phyloP scores from a whole-genome alignment of 768 basidiomycete genomes.

The Lentinula guzmanii region DNA sequence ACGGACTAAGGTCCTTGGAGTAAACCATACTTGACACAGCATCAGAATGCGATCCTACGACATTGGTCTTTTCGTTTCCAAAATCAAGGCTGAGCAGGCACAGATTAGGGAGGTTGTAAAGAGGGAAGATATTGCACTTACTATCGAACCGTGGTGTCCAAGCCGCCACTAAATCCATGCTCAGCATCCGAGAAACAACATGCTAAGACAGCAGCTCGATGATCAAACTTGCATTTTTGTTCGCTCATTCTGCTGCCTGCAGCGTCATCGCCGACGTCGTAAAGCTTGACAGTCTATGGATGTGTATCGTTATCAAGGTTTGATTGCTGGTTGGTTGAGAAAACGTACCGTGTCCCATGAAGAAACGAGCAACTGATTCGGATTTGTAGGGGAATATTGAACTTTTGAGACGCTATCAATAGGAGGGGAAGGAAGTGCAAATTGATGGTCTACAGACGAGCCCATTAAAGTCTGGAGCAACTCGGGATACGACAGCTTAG shows the following conservation, averaged over 20 bases:
- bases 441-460: slow-evolving; percentile 8
- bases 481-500: neutral
- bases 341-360: slow-evolving; percentile 78
- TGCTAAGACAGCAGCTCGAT: slow-evolving; percentile 84
- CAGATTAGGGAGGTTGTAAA: neutral
- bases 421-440: slow-evolving; percentile 57
- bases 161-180: slow-evolving; percentile 78
- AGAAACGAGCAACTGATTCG: slow-evolving; percentile 74
- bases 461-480: neutral
- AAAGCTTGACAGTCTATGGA: slow-evolving; percentile 30
- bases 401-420: slow-evolving; percentile 83
- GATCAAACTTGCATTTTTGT: slow-evolving; percentile 77
- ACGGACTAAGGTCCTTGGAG: slow-evolving; percentile 58
- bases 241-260: slow-evolving; percentile 51
- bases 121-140: slow-evolving; percentile 30
- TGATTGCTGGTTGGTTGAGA: slow-evolving; percentile 1
- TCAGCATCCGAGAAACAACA: slow-evolving; percentile 64
- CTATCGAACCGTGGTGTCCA: slow-evolving; percentile 82
- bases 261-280: slow-evolving; percentile 52
- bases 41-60: slow-evolving; percentile 78
- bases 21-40: slow-evolving; percentile 75
- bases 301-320: slow-evolving; percentile 1
- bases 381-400: slow-evolving; percentile 74
- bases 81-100: slow-evolving; percentile 64
- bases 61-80: slow-evolving; percentile 59